Base-by-base conservation (phyloP, 805 yeast genomes). In the Tetrapisispora pingtungensis region DNA sequence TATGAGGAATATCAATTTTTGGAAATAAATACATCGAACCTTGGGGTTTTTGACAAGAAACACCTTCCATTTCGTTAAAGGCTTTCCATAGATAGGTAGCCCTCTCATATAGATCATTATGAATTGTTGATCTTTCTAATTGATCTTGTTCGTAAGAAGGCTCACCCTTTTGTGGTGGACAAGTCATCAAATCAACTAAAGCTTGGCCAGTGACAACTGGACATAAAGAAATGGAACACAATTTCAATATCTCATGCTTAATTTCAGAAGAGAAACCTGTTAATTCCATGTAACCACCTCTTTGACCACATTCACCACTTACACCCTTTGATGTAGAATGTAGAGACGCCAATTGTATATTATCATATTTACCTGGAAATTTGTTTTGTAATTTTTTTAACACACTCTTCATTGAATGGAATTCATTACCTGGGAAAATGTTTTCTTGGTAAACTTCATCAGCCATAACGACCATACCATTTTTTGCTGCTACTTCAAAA, bases 21-120 rank as follows among this genome's bases (percentile, higher is more conserved):
- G 98, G 99, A 78, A 87, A 93, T 48, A 93, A 71, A 66, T 93
- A 93, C 98, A 93, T 90, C 35, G 99, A 97, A 53, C 99, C 99
- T 69, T 83, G 78, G 36, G 99, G 97, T 51, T 77, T 76, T 66
- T 86, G 87, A 65, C 97, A 89, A 22, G 74, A 66, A 40, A 93
- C 82, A 50, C 90, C 94, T 49, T 83, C 84, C 84, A 93, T 77
- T 33, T 73, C 60, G 44, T 71, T 64, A 67, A 93, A 90, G 0
- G 96, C 84, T 15, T 74, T 65, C 58, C 77, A 83, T 41, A 93
- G 70, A 40, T 70, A 62, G 12, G 66, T 58, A 14, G 97, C 81
- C 58, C 97, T 79, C 28, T 66, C 55, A 46, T 71, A 65, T 49
- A 93, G 73, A 19, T 83, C 75, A 30, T 71, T 59, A 58, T 77